Percentiles rank a stretch among this genome's conserved stretches.
Evolutionary conservation across 2,329 filamentous ascomycete genomes (phyloP).

Genomic region (Colletotrichum navitas): DNA sequence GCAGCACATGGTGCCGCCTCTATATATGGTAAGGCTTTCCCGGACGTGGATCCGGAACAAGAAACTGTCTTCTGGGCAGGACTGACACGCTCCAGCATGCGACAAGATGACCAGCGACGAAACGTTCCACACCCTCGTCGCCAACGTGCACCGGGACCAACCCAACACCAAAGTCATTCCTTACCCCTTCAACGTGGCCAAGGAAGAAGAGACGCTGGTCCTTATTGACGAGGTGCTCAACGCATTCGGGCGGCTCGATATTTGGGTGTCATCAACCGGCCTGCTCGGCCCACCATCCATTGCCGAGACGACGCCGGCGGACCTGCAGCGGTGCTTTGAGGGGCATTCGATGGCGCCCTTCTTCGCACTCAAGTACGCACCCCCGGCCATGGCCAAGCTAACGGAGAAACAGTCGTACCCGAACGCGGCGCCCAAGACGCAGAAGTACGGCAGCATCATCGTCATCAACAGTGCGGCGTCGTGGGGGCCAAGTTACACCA

Average conservation of each 20-base stretch:
- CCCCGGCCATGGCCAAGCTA: constrained; percentile 72
- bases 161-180: constrained; percentile 72
- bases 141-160: constrained; percentile 55
- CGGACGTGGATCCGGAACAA: neutral
- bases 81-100: constrained; percentile 56
- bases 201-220: constrained; percentile 70
- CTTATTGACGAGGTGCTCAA: constrained; percentile 75
- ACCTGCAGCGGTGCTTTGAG: constrained; percentile 70
- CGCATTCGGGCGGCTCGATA: constrained; percentile 68
- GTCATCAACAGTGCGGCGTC: constrained; percentile 71
- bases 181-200: constrained; percentile 70
- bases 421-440: constrained; percentile 71
- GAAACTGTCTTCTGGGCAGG: neutral
- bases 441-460: constrained; percentile 72
- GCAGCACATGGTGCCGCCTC: constrained; percentile 73
- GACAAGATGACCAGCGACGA: constrained; percentile 57
- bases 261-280: constrained; percentile 71
- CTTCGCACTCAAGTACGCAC: constrained; percentile 74
- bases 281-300: constrained; percentile 70
- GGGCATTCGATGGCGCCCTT: constrained; percentile 73
- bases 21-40: constrained; percentile 63
- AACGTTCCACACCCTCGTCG: constrained; percentile 55
- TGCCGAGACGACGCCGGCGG: constrained; percentile 65
- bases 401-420: constrained; percentile 67
- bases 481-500: constrained; percentile 72